Percentiles rank a stretch among this genome's conserved stretches.
Conservation (phyloP, 2,329 filamentous ascomycete genomes). For the Juglanconis juglandina region DNA sequence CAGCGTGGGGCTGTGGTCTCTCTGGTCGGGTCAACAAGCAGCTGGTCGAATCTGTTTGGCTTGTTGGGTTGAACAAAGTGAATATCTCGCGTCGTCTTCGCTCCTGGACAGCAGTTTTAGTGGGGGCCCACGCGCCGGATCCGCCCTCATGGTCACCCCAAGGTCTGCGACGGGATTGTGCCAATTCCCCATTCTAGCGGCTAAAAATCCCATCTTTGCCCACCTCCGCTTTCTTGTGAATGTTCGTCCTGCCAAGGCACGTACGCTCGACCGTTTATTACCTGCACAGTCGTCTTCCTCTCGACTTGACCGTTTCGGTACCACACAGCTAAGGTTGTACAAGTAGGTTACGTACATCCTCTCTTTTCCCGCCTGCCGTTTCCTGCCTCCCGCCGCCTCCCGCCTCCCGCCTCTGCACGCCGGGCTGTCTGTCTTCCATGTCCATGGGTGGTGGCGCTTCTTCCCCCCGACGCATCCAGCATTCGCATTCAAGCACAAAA, state of each 20-base stretch:
- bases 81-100: too few species aligned
- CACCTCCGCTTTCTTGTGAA: background rate
- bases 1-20: too few species aligned
- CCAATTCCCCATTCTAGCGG: conserved; percentile 14
- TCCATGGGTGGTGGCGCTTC: background rate
- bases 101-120: too few species aligned
- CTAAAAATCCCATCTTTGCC: conserved; percentile 17
- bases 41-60: too few species aligned
- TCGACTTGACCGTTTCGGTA: background rate
- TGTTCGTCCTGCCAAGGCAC: too few species aligned
- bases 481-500: background rate
- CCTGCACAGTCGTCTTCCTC: too few species aligned
- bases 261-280: too few species aligned
- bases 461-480: background rate
- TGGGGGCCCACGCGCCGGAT: too few species aligned
- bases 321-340: background rate
- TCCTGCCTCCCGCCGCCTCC: background rate
- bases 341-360: background rate
- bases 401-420: background rate
- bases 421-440: background rate
- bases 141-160: too few species aligned
- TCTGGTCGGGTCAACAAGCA: too few species aligned
- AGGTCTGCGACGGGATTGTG: conserved; percentile 6
- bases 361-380: background rate
- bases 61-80: too few species aligned